A percentile compares a stretch with the other conserved stretches of the same genome.
phyloP scores from a whole-genome alignment of 768 basidiomycete species.

The Tricholoma furcatifolium region DNA sequence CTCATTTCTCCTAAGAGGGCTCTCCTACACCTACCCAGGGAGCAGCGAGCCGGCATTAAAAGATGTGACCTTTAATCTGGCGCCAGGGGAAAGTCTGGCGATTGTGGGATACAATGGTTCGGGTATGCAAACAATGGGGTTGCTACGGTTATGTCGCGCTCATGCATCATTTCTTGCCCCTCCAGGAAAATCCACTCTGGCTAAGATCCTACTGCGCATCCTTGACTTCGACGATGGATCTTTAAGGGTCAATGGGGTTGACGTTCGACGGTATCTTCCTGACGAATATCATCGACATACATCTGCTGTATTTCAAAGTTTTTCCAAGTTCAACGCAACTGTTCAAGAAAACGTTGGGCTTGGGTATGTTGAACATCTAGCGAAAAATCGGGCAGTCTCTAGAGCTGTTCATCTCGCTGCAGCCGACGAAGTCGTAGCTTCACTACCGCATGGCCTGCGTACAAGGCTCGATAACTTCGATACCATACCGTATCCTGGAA shows the following conservation, averaged over 20 bases:
- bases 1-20: constrained; percentile 25
- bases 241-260: constrained; percentile 66
- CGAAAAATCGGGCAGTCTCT: constrained; percentile 53
- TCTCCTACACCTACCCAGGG: constrained; percentile 81
- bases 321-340: constrained; percentile 76
- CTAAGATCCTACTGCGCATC: constrained; percentile 78
- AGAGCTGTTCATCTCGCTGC: constrained; percentile 72
- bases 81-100: constrained; percentile 78
- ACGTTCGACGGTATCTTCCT: constrained; percentile 65
- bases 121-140: constrained; percentile 35
- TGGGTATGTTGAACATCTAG: constrained; percentile 66
- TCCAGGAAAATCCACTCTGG: constrained; percentile 84
- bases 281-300: constrained; percentile 71
- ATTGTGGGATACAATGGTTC: constrained; percentile 87
- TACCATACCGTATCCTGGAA: constrained; percentile 45
- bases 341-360: constrained; percentile 86
- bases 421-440: constrained; percentile 62
- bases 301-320: constrained; percentile 85
- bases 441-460: constrained; percentile 69
- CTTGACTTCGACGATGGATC: constrained; percentile 72
- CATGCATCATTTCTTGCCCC: constrained; percentile 7
- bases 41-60: constrained; percentile 62
- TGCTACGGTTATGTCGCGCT: background rate
- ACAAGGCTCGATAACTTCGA: constrained; percentile 71
- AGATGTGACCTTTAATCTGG: constrained; percentile 67